Evolutionary conservation across 371 early-diverging fungal species (phyloP), one percentile per base, ranked within the genome.

Genomic region (Choanephora cucurbitarum): DNA sequence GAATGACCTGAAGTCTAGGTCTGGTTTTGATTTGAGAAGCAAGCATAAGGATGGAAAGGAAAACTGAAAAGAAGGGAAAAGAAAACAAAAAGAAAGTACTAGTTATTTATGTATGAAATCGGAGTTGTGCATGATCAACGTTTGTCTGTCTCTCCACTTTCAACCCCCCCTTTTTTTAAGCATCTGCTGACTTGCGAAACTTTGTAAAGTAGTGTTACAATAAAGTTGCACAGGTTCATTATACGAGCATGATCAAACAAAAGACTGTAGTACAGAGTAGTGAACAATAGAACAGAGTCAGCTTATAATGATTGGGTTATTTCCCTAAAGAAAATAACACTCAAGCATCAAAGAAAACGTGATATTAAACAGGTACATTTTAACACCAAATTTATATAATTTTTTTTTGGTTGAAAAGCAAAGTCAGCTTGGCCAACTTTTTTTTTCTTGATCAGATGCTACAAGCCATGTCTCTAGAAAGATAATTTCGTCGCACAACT

Each of bases 41-140:
- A 67, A 64, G 56, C 58, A 58, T 69, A 44, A 22, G 17, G 17
- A 19, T 28, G 28, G 18, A 44, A 43, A n/a, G 19, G 46, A 9
- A 42, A 52, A 56, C 7, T n/a, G n/a, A 52, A 43, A 43, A 53
- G 53, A 22, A 44, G 23, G 45, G 32, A 55, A 33, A 33, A 17
- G 8, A 31, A 52, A 24, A 52, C n/a, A 58, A 32, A 37, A 44
- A 31, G 18, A n/a, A n/a, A n/a, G n/a, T n/a, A n/a, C 19, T 13
- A 32, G 44, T 53, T 37, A 58, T 33, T 40, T 47, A 59, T 28
- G 28, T 37, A 37, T 14, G 44, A 43, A 23, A 44, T 10, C 23
- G 18, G 43, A 44, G 49, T 23, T 47, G 42, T 44, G 24, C 41
- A 45, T 46, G 54, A 22, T 39, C 41, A n/a, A 34, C 28, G 33